Evolutionary conservation across 768 basidiomycete species (phyloP), one percentile per base, ranked within the genome.

Genomic region (Mycena vulgaris): DNA sequence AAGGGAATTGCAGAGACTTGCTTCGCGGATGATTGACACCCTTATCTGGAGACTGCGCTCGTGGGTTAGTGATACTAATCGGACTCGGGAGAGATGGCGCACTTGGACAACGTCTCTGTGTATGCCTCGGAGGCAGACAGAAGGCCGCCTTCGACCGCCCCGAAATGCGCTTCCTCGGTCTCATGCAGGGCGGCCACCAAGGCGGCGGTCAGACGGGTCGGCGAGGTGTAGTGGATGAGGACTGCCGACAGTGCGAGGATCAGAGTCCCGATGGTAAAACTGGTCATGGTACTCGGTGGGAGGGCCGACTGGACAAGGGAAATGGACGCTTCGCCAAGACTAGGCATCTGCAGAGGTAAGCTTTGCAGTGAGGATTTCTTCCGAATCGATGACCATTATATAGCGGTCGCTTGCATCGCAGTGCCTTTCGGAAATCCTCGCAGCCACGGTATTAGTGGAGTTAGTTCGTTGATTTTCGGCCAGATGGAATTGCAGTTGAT

Each of bases 21-120:
- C 45, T 30, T 66, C 64, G 17, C 55, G 64, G 25, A 57, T 57
- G 25, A 66, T 25, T 14, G 63, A 64, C 30, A 55, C 63, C 53
- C 48, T 64, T 31, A 64, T 55, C 30, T 64, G 63, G 21, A 64
- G n/a, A 37, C 64, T 66, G 21, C 17, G 45, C 25, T 16, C n/a
- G 7, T 19, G 31, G 13, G 37, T 56, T 16, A 65, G 30, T 0
- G 11, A 27, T 33, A 17, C 16, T 10, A 21, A n/a, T n/a, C 25
- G 30, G 25, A 25, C 1, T 3, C 28, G 9, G 31, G 45, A 35
- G 11, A 17, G 28, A 1, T 21, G 25, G n/a, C 55, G 55, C 30
- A 66, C 64, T 28, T 30, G 8, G 33, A 48, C 55, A 66, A 28
- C 55, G n/a, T 57, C 64, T 48, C 42, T 14, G 64, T 66, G 47